A percentile compares a stretch with the other conserved stretches of the same genome.
Conservation (phyloP, 257 asterid species). For the Datura wrightii region DNA sequence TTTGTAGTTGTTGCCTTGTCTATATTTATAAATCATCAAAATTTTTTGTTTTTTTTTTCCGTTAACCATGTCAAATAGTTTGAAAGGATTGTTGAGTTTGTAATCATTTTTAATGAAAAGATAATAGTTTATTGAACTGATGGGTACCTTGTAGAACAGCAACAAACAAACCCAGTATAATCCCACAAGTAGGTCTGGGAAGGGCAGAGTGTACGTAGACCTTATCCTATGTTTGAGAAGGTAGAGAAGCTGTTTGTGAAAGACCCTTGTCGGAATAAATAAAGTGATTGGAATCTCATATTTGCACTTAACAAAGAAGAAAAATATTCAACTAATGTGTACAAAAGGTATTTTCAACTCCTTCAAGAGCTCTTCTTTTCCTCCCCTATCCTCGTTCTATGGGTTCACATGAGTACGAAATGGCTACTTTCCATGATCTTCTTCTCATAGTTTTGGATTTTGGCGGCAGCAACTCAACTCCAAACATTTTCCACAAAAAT, state of each 20-base stretch:
- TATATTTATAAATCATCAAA: neutral
- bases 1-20: neutral
- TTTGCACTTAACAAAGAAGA: neutral
- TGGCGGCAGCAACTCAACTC: neutral
- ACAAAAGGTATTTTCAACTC: conserved; percentile 21
- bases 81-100: neutral
- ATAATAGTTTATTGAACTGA: neutral
- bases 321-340: neutral
- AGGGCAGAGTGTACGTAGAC: too few species aligned
- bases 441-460: neutral
- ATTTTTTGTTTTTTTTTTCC: neutral
- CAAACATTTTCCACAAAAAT: neutral
- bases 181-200: too few species aligned
- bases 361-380: neutral
- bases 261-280: too few species aligned
- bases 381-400: conserved; percentile 1
- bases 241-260: too few species aligned
- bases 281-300: neutral
- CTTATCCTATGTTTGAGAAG: too few species aligned
- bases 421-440: neutral
- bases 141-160: too few species aligned
- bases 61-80: neutral
- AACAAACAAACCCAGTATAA: too few species aligned
- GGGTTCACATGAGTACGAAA: neutral
- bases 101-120: neutral